Conservation (phyloP, 306 rosid species). For the Cucurbita ficifolia region DNA sequence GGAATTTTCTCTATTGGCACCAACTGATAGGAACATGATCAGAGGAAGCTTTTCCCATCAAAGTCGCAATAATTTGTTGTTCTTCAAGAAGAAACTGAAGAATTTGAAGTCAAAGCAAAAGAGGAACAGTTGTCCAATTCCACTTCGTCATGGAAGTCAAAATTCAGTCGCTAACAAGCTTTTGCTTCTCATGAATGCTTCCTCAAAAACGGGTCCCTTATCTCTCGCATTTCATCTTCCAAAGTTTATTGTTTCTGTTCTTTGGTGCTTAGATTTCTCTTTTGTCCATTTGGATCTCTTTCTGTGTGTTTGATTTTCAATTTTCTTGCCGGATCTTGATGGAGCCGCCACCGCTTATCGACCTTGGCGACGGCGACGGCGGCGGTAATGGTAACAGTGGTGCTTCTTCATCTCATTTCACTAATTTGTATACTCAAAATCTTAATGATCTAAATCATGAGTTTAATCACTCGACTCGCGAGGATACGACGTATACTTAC, state of each 20-base stretch:
- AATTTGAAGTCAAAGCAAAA: neutral
- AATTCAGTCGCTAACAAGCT: neutral
- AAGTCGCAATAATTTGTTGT: neutral
- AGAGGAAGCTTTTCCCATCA: neutral
- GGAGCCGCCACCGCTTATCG: conserved; percentile 11
- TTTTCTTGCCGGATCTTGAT: conserved; percentile 5
- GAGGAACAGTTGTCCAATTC: neutral
- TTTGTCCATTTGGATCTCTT: neutral
- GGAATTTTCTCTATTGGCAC: neutral
- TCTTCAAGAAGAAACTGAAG: neutral
- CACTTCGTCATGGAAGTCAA: neutral
- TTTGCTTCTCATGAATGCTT: neutral
- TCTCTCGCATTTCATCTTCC: neutral
- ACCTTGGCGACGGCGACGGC: conserved; percentile 3
- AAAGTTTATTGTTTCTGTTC: neutral
- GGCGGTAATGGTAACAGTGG: neutral
- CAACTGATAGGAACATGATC: neutral
- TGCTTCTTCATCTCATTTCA: neutral
- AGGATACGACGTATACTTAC: neutral
- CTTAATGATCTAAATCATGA: conserved; percentile 1
- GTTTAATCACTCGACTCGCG: conserved; percentile 9
- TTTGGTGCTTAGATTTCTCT: neutral
- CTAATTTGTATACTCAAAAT: conserved; percentile 1
- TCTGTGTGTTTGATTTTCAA: neutral
- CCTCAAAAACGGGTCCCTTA: neutral